phyloP scores from a whole-genome alignment of 1,284 basidiomycete species.

The Microbotryomycetes sp. region DNA sequence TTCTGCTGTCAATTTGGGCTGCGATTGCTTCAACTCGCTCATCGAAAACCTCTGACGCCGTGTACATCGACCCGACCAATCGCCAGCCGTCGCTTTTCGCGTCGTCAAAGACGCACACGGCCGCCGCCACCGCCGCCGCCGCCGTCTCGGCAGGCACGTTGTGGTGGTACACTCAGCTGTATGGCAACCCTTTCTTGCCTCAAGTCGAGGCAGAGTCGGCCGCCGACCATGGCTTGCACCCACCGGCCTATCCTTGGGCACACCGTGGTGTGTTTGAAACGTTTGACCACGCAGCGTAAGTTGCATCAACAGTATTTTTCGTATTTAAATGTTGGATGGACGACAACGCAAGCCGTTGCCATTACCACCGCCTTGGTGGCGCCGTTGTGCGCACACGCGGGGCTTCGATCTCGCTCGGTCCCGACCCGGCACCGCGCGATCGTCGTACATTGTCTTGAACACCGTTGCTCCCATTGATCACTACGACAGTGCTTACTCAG shows the following conservation, averaged over 20 bases:
- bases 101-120: conserved; percentile 8
- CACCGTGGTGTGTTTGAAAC: conserved; percentile 82
- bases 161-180: conserved; percentile 93
- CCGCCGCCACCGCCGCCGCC: conserved; percentile 13
- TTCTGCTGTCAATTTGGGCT: too few relatives aligned
- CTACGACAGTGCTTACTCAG: too few relatives aligned
- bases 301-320: background rate
- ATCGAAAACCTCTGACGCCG: background rate
- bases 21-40: too few relatives aligned
- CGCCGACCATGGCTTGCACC: conserved; percentile 91
- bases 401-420: background rate
- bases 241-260: conserved; percentile 80
- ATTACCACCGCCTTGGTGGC: background rate
- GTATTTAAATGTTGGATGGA: background rate
- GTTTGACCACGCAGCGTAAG: conserved; percentile 74
- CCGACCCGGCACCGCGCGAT: too few relatives aligned
- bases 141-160: conserved; percentile 72
- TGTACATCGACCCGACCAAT: background rate
- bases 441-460: too few relatives aligned
- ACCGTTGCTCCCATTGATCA: too few relatives aligned
- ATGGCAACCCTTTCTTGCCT: conserved; percentile 75
- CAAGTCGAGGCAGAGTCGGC: conserved; percentile 84
- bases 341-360: background rate
- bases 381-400: background rate
- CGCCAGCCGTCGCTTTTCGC: background rate